phyloP scores from a whole-genome alignment of 129 eudicot species.

The Kitagawia praeruptora region DNA sequence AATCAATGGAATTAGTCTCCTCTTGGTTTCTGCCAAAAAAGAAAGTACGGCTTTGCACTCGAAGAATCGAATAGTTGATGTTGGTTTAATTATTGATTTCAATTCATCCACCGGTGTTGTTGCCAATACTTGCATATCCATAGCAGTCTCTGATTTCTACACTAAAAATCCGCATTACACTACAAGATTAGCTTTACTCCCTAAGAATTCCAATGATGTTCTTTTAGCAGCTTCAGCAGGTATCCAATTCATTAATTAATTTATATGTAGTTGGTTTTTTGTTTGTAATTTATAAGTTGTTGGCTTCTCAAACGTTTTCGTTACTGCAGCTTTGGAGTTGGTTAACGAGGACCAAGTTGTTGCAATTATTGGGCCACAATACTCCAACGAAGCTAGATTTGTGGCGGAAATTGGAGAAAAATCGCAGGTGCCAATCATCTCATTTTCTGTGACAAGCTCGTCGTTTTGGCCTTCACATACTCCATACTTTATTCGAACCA shows the following conservation, averaged over 20 bases:
- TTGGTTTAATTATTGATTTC: conserved; percentile 23
- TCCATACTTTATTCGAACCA: conserved; percentile 15
- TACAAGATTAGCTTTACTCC: conserved; percentile 14
- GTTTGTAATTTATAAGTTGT: background rate
- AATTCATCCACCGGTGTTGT: conserved; percentile 14
- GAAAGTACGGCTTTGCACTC: background rate
- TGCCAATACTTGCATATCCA: conserved; percentile 11
- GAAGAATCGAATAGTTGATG: background rate
- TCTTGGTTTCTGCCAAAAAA: background rate
- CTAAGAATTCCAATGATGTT: conserved; percentile 7
- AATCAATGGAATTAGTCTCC: background rate
- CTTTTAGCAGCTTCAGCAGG: conserved; percentile 26
- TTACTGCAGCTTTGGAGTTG: conserved; percentile 27
- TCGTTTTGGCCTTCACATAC: background rate
- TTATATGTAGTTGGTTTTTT: background rate
- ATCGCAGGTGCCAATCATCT: conserved; percentile 30
- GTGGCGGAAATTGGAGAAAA: conserved; percentile 24
- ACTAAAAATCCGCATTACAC: conserved; percentile 3
- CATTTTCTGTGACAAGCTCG: conserved; percentile 25
- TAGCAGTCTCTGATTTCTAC: conserved; percentile 21
- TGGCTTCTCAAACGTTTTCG: background rate
- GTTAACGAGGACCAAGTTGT: conserved; percentile 22
- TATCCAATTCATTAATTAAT: background rate
- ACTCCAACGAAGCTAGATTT: conserved; percentile 8
- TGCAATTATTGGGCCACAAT: conserved; percentile 29